Evolutionary conservation across 768 basidiomycete species (phyloP).

Genomic region (Omphalotus guepiniiformis): DNA sequence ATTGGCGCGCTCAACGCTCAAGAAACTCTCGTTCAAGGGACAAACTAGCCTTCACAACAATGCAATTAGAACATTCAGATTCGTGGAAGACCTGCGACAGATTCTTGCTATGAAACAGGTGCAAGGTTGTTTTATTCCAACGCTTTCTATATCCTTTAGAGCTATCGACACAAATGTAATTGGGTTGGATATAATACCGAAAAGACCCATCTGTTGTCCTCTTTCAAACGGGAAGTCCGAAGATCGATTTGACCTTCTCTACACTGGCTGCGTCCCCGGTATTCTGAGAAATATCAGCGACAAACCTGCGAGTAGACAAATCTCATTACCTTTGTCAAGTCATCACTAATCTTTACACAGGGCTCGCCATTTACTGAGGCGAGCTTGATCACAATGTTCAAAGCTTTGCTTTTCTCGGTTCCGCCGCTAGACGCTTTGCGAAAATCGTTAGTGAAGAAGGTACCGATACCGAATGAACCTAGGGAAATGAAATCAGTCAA

Average conservation of each 20-base stretch:
- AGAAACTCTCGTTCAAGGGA: too few species aligned
- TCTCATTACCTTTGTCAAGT: slow-evolving; percentile 62
- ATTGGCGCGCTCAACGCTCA: too few species aligned
- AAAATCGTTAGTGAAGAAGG: slow-evolving; percentile 90
- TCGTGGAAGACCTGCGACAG: too few species aligned
- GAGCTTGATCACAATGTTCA: slow-evolving; percentile 97
- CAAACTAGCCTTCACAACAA: too few species aligned
- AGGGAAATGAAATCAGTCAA: not conserved
- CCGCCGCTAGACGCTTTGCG: slow-evolving; percentile 32
- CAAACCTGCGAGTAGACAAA: not conserved
- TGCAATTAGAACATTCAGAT: too few species aligned
- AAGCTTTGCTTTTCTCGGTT: slow-evolving; percentile 69
- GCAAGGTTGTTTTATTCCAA: too few species aligned
- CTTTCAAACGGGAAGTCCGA: slow-evolving; percentile 35
- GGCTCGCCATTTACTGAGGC: slow-evolving; percentile 64
- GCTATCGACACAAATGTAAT: too few species aligned
- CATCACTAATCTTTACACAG: slow-evolving; percentile 94
- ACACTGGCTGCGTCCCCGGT: slow-evolving; percentile 65
- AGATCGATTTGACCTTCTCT: slow-evolving; percentile 52
- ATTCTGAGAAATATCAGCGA: slow-evolving; percentile 38
- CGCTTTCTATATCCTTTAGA: too few species aligned
- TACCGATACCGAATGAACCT: slow-evolving; percentile 95
- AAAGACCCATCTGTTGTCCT: too few species aligned
- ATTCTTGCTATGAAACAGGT: too few species aligned
- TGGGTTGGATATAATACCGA: too few species aligned